phyloP scores from a whole-genome alignment of 163 green algal genomes.

The Scenedesmus sp. region DNA sequence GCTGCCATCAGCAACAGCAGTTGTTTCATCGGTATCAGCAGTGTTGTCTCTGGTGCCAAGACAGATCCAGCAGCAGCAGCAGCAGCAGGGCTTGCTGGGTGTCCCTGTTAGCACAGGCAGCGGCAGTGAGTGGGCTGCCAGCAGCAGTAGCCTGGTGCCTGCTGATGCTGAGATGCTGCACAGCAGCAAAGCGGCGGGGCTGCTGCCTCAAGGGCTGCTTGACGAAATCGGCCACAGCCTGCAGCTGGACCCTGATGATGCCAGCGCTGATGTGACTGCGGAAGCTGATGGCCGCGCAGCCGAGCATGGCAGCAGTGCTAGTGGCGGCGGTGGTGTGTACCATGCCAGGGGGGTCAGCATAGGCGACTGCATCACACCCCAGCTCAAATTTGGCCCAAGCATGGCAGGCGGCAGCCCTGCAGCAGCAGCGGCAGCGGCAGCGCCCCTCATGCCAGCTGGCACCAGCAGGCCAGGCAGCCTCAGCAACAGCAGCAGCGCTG shows the following conservation, averaged over 20 bases:
- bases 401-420: neutral
- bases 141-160: neutral
- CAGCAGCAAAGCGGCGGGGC: neutral
- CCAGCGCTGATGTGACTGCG: neutral
- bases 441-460: neutral
- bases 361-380: neutral
- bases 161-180: neutral
- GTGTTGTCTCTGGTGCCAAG: neutral
- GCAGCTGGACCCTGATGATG: neutral
- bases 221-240: neutral
- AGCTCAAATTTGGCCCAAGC: neutral
- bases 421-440: too few relatives aligned
- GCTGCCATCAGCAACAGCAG: neutral
- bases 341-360: neutral
- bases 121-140: neutral
- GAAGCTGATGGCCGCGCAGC: neutral
- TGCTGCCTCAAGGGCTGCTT: neutral
- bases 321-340: neutral
- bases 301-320: too few relatives aligned
- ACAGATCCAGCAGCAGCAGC: neutral
- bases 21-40: neutral
- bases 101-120: neutral
- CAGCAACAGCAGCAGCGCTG: neutral
- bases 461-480: neutral
- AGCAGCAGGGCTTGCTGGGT: neutral